Percentiles rank a stretch among this genome's conserved stretches.
phyloP scores from a whole-genome alignment of 2,329 filamentous ascomycete species.

The Phialocephala sp. region DNA sequence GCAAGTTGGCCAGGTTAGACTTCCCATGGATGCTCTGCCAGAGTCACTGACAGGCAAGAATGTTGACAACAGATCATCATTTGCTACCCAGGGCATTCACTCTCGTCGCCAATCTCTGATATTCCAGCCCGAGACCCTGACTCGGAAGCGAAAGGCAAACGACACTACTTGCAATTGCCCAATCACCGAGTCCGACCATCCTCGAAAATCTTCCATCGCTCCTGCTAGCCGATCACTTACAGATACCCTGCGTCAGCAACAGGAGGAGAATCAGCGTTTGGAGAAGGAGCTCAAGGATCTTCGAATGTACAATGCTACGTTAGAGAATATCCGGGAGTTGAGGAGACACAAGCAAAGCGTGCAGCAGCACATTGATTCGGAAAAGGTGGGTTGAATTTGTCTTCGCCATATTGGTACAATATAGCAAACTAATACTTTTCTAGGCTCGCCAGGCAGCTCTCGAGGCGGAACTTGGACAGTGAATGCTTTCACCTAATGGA shows the following conservation, averaged over 20 bases:
- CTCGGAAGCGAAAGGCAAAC: constrained; percentile 20
- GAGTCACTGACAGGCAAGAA: too few relatives aligned
- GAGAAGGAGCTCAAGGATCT: constrained; percentile 16
- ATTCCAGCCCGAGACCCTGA: background rate
- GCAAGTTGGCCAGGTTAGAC: too few relatives aligned
- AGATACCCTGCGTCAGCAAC: background rate
- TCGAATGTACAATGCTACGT: background rate
- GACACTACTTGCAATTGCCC: background rate
- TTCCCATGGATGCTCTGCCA: too few relatives aligned
- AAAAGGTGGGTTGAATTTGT: background rate
- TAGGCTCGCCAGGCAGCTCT: background rate
- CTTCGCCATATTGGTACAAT: background rate
- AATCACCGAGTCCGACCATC: background rate
- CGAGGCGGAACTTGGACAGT: background rate
- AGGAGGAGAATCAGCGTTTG: constrained; percentile 18
- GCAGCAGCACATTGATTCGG: background rate
- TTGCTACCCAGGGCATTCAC: background rate
- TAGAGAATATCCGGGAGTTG: background rate
- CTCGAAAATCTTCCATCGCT: constrained; percentile 8
- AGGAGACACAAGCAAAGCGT: background rate
- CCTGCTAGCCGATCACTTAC: background rate
- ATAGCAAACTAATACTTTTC: background rate
- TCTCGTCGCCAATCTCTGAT: background rate
- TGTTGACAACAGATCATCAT: background rate
- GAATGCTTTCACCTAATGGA: background rate